phyloP scores from a whole-genome alignment of 2,329 filamentous ascomycete genomes.

The Claviceps fusiformis region DNA sequence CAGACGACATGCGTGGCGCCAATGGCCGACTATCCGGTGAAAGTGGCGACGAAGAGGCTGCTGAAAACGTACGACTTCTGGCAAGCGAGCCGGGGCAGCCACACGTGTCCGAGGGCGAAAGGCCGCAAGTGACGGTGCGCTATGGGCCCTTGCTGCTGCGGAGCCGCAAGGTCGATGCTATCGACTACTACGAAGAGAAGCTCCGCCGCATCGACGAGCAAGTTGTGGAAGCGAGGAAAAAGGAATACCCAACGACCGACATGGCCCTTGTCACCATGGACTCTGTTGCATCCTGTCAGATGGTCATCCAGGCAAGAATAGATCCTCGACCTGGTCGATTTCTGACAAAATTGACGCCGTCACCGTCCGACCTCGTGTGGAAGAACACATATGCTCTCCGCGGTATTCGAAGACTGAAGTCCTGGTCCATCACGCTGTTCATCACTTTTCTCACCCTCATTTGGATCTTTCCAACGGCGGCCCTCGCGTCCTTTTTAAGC shows the following conservation, averaged over 20 bases:
- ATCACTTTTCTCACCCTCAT: slow-evolving; percentile 75
- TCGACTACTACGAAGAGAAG: slow-evolving; percentile 87
- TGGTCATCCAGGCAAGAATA: slow-evolving; percentile 89
- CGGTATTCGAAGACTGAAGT: slow-evolving; percentile 56
- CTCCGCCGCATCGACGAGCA: slow-evolving; percentile 65
- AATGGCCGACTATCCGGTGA: slow-evolving; percentile 18
- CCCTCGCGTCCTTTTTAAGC: slow-evolving; percentile 67
- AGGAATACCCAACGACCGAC: slow-evolving; percentile 64
- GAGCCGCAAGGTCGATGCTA: slow-evolving; percentile 68
- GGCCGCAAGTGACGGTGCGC: slow-evolving; percentile 62
- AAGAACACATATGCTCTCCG: slow-evolving; percentile 77
- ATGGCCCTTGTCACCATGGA: slow-evolving; percentile 97
- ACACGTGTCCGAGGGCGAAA: slow-evolving; percentile 27
- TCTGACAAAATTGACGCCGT: slow-evolving; percentile 72
- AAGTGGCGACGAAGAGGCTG: slow-evolving; percentile 27
- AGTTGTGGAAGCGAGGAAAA: slow-evolving; percentile 55
- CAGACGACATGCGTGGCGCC: slow-evolving; percentile 1
- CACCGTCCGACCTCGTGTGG: slow-evolving; percentile 91
- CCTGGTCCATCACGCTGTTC: slow-evolving; percentile 72
- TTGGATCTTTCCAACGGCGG: slow-evolving; percentile 73
- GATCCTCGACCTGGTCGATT: slow-evolving; percentile 80
- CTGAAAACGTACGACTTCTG: slow-evolving; percentile 49
- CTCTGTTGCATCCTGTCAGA: slow-evolving; percentile 81
- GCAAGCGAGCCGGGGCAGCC: slow-evolving; percentile 24
- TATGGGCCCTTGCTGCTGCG: slow-evolving; percentile 64